Evolutionary conservation across 2,329 filamentous ascomycete genomes (phyloP).

Genomic region (Aureobasidium sp.): DNA sequence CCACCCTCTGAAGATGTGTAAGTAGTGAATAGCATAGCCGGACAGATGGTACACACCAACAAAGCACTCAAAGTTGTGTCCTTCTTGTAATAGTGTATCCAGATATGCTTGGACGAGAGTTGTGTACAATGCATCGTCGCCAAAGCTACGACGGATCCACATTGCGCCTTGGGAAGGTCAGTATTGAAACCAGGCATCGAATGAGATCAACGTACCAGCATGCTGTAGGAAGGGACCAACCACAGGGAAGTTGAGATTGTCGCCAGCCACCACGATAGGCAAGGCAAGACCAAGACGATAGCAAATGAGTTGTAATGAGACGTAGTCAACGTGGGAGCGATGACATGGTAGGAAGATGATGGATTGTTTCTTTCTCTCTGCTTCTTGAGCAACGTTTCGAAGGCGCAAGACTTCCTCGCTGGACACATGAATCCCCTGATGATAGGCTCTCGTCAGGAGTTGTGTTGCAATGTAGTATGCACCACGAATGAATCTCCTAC

Average conservation of each 20-base stretch:
- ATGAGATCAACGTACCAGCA: constrained; percentile 50
- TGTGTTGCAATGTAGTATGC: constrained; percentile 89
- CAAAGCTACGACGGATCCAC: constrained; percentile 91
- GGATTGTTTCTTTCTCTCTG: constrained; percentile 80
- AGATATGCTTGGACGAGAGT: constrained; percentile 96
- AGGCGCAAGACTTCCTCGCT: constrained; percentile 86
- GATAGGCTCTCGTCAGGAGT: constrained; percentile 83
- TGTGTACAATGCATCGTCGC: constrained; percentile 81
- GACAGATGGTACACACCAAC: constrained; percentile 41
- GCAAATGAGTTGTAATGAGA: constrained; percentile 89
- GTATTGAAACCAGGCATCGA: background rate
- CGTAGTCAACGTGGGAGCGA: constrained; percentile 91
- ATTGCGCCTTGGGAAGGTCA: constrained; percentile 56
- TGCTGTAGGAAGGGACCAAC: constrained; percentile 88
- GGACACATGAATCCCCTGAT: constrained; percentile 94
- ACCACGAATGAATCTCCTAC: constrained; percentile 80
- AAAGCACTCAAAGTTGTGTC: constrained; percentile 95
- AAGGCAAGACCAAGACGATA: constrained; percentile 84
- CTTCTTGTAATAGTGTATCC: constrained; percentile 80
- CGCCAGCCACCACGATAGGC: constrained; percentile 87
- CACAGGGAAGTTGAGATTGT: constrained; percentile 91
- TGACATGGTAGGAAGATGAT: constrained; percentile 95
- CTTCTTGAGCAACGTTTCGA: constrained; percentile 72
- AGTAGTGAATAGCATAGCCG: background rate
- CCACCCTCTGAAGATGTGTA: constrained; percentile 59